Evolutionary conservation across 2,329 filamentous ascomycete genomes (phyloP).

Genomic region (Magnaporthiopsis poae): DNA sequence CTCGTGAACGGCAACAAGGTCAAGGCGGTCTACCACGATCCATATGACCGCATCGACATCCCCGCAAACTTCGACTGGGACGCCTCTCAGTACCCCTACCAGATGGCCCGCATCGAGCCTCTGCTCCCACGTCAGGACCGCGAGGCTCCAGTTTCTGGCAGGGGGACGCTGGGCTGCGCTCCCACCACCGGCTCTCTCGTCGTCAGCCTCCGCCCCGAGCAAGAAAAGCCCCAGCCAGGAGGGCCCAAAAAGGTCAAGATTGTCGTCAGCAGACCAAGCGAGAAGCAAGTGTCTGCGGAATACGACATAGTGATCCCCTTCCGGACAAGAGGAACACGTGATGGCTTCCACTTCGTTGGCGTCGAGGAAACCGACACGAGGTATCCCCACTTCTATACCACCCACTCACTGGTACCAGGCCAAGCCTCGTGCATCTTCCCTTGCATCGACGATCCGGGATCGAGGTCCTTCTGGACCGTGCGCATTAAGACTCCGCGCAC

Average conservation of each 20-base stretch:
- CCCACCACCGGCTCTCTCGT: slow-evolving; percentile 44
- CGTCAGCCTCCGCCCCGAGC: slow-evolving; percentile 28
- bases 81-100: slow-evolving; percentile 66
- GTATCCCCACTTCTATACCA: slow-evolving; percentile 87
- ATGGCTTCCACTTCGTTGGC: slow-evolving; percentile 87
- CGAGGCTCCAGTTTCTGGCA: slow-evolving; percentile 45
- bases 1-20: slow-evolving; percentile 38
- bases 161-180: slow-evolving; percentile 45
- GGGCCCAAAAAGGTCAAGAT: slow-evolving; percentile 3
- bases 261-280: slow-evolving; percentile 2
- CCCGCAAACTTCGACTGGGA: slow-evolving; percentile 52
- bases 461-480: slow-evolving; percentile 39
- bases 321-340: slow-evolving; percentile 60
- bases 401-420: slow-evolving; percentile 67
- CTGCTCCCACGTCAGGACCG: slow-evolving; percentile 40
- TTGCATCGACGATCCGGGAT: slow-evolving; percentile 76
- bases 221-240: slow-evolving; percentile 17
- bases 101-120: slow-evolving; percentile 55
- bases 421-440: slow-evolving; percentile 81
- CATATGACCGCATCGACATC: slow-evolving; percentile 55
- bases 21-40: slow-evolving; percentile 47
- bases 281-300: slow-evolving; percentile 10
- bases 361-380: slow-evolving; percentile 67
- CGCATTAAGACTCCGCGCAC: slow-evolving; percentile 69
- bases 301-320: slow-evolving; percentile 60